Conservation (phyloP, 257 asterid species). For the Leptodermis oblonga region DNA sequence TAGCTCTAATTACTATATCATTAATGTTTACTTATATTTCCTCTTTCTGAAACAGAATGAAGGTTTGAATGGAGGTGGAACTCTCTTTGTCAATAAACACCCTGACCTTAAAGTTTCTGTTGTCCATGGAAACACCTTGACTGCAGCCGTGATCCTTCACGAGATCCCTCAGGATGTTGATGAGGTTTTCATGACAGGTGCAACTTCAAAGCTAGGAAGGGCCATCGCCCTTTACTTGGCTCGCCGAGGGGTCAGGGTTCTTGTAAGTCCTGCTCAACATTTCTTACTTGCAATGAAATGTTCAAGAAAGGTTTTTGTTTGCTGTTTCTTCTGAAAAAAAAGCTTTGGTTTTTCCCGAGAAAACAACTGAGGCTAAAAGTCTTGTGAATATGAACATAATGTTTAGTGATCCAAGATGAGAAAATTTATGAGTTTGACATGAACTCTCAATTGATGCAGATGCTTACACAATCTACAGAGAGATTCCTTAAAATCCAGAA, state of each 20-base stretch:
- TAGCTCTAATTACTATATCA: neutral
- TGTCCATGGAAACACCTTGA: slow-evolving; percentile 90
- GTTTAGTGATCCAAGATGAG: neutral
- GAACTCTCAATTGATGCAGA: slow-evolving; percentile 34
- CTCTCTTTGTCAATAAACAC: slow-evolving; percentile 66
- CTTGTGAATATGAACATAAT: neutral
- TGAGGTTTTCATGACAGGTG: slow-evolving; percentile 85
- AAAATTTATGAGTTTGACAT: neutral
- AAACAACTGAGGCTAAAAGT: neutral
- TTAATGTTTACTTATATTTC: neutral
- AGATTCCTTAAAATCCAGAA: slow-evolving; percentile 71
- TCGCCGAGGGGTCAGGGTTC: slow-evolving; percentile 54
- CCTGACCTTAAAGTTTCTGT: slow-evolving; percentile 76
- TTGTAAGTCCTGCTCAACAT: slow-evolving; percentile 39
- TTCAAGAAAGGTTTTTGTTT: neutral
- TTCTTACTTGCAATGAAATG: neutral
- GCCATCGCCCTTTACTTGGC: slow-evolving; percentile 84
- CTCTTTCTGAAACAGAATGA: slow-evolving; percentile 50
- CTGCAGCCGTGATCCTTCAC: slow-evolving; percentile 80
- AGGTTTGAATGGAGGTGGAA: slow-evolving; percentile 81
- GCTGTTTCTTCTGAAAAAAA: neutral
- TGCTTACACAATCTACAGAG: slow-evolving; percentile 79
- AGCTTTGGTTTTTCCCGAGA: neutral
- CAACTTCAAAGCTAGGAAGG: slow-evolving; percentile 93
- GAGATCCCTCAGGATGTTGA: slow-evolving; percentile 61